These are phyloP conservation scores for Barbarea vulgaris DNA, from an alignment of 345 rosid species.

Conservation along the genomic window DNA sequence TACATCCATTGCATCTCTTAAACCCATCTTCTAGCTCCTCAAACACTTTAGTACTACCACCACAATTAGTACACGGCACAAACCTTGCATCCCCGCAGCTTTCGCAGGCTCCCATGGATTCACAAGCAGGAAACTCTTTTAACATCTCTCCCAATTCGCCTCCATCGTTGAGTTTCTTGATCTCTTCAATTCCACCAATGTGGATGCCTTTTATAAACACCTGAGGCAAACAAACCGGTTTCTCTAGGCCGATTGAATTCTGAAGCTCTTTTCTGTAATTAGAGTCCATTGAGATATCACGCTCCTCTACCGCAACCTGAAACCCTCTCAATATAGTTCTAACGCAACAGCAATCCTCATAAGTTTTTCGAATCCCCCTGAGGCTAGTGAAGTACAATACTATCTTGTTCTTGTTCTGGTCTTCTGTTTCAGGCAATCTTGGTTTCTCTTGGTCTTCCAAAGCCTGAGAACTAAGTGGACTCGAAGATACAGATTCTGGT, in stretches of 20 bases:
- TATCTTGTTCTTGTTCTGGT: conserved; percentile 35
- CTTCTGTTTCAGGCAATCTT: conserved; percentile 36
- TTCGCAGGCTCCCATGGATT: conserved; percentile 47
- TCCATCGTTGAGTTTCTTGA: conserved; percentile 69
- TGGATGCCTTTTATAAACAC: conserved; percentile 64
- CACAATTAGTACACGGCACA: conserved; percentile 62
- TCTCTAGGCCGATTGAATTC: conserved; percentile 40
- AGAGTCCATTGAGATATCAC: conserved; percentile 88
- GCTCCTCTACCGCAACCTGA: conserved; percentile 64
- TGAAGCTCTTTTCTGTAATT: conserved; percentile 67
- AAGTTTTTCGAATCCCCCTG: conserved; percentile 83
- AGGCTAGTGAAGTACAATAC: conserved; percentile 76
- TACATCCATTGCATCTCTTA: conserved; percentile 68
- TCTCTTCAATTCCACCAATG: conserved; percentile 75
- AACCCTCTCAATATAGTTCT: conserved; percentile 62
- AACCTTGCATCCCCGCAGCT: conserved; percentile 83
- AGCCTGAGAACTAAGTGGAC: conserved; percentile 32
- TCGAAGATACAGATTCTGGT: conserved; percentile 34
- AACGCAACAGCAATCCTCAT: conserved; percentile 76
- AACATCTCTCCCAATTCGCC: conserved; percentile 63
- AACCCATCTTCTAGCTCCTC: conserved; percentile 49
- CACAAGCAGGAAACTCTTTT: conserved; percentile 51
- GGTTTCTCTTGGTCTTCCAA: conserved; percentile 23
- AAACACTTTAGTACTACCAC: conserved; percentile 79
- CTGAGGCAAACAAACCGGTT: conserved; percentile 57